Base-by-base conservation (phyloP, 352 stramenopile genomes). In the Globisporangium nodosum region DNA sequence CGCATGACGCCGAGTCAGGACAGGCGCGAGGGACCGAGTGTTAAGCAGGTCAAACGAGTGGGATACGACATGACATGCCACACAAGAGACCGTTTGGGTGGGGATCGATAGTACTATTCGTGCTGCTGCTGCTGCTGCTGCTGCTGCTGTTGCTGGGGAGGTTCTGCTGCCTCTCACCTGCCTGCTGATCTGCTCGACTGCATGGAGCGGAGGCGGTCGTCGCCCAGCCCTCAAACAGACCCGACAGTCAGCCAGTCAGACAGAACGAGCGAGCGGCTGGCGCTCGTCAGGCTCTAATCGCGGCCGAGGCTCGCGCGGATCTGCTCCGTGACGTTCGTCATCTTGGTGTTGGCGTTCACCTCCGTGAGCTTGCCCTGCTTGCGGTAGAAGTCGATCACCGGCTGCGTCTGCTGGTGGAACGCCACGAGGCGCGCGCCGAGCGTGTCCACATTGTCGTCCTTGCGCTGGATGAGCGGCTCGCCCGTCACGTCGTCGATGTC, bases 401-500 rank as follows among this genome's bases (percentile, higher is more conserved):
- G 96, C 64, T 97, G 81, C 49, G 97, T 99, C 81, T 98, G 94
- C 69, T 96, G 90, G 85, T 99, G 96, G 76, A 98, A 99, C 46
- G 90, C 81, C 48, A 88, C 56, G 56, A 99, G 87, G 72, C 97
- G 86, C 64, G 90, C 96, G 46, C 84, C 75, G 33, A 99, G 73
- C 50, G 92, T 97, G 42, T 79, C 76, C 24, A 96, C 89, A 57
- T 97, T 98, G 81, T 99, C 97, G 81, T 99, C 97, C 67, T 96
- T 96, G 68, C 97, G 87, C 77, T 99, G 96, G 80, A 99, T 98
- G 56, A 99, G 80, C 46, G 87, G 67, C 67, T 98, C 97, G 47
- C 94, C 92, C n/a, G 96, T 98, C 49, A 97, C 60, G 73, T 99
- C 97, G 74, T 95, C 86, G 64, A 87, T 85, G 60, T 73, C 81